A percentile compares a stretch with the other conserved stretches of the same genome.
phyloP scores from a whole-genome alignment of 75 land plant genomes.

The Azolla pinnata region DNA sequence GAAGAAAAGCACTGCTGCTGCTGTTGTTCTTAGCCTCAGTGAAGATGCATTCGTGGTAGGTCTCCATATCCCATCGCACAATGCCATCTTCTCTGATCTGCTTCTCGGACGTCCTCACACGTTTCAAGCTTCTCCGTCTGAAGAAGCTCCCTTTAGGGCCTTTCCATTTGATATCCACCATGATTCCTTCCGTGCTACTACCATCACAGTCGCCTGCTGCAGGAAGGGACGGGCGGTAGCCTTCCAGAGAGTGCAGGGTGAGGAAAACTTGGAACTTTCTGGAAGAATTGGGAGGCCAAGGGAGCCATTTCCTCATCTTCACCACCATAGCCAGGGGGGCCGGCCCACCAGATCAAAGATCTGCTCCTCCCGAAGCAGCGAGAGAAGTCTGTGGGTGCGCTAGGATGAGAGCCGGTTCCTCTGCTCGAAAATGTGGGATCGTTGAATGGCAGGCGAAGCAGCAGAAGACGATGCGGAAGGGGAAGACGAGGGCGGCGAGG shows the following conservation, averaged over 20 bases:
- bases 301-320: conserved; percentile 79
- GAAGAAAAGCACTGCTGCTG: conserved; percentile 47
- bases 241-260: conserved; percentile 36
- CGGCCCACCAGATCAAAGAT: conserved; percentile 4
- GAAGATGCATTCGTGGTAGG: conserved; percentile 36
- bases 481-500: no score
- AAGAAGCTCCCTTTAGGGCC: conserved; percentile 44
- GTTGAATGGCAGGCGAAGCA: no score
- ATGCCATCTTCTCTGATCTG: conserved; percentile 24
- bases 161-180: conserved; percentile 80
- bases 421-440: no score
- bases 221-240: conserved; percentile 5
- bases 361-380: no score
- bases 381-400: no score
- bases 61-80: conserved; percentile 64
- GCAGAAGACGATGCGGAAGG: no score
- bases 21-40: conserved; percentile 26
- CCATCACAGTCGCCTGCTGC: conserved; percentile 1
- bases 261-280: conserved; percentile 51
- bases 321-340: conserved; percentile 42
- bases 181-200: conserved; percentile 16
- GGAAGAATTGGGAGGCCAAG: conserved; percentile 44
- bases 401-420: no score
- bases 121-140: conserved; percentile 45
- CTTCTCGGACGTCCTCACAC: conserved; percentile 43